These are phyloP conservation scores for Endogone sp. DNA, from an alignment of 192 early-diverging fungal genomes.

Conservation along the genomic window DNA sequence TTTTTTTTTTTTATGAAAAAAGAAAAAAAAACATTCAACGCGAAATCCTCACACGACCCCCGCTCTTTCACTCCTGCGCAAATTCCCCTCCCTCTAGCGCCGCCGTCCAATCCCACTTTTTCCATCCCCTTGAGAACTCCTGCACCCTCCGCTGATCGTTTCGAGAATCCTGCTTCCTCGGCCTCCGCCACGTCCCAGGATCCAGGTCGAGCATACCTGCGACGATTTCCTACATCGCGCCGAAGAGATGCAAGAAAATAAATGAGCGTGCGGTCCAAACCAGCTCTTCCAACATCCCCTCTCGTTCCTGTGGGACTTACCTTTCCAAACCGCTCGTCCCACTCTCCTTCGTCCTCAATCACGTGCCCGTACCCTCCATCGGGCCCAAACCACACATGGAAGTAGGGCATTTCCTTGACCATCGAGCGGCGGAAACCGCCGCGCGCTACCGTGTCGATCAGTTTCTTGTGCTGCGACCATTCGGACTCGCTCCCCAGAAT, in stretches of 20 bases:
- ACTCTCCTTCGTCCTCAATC: constrained; percentile 83
- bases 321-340: constrained; percentile 84
- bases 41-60: no score
- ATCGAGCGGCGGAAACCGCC: constrained; percentile 70
- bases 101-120: constrained; percentile 82
- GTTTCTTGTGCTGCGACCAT: constrained; percentile 82
- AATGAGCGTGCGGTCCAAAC: constrained; percentile 5
- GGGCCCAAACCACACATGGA: constrained; percentile 95
- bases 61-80: background rate
- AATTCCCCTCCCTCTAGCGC: constrained; percentile 41
- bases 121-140: constrained; percentile 63
- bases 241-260: background rate
- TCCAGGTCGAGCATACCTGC: constrained; percentile 80
- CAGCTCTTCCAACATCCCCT: constrained; percentile 28
- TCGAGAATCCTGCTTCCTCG: constrained; percentile 44
- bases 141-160: constrained; percentile 48
- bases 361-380: constrained; percentile 91
- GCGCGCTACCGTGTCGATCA: constrained; percentile 67
- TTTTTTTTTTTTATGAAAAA: no score
- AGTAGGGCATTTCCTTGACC: constrained; percentile 84
- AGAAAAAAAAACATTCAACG: no score
- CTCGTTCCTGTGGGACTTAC: constrained; percentile 22
- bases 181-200: constrained; percentile 69
- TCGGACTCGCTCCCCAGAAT: constrained; percentile 76
- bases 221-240: constrained; percentile 61